Evolutionary conservation across 1,284 basidiomycete genomes (phyloP), one percentile per base, ranked within the genome.

Genomic region (Ganoderma meredithae): DNA sequence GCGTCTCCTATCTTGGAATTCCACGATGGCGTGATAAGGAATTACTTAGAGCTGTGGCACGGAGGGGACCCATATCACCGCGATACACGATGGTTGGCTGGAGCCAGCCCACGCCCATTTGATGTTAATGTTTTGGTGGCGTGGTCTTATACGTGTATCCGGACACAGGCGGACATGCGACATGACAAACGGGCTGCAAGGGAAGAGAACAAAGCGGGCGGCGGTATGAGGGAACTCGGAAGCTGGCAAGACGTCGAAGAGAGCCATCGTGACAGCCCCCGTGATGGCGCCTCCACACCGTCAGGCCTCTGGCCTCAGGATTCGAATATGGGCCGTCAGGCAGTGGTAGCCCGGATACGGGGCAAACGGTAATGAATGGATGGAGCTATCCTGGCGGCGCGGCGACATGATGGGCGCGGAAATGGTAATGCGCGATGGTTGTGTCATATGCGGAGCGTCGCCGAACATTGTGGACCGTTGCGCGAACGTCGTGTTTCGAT

Each of bases 181-280:
- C 22, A 36, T 63, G 49, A 55, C 47, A 53, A 52, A 6, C 36
- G 36, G 9, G 9, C 36, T 36, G 36, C 36, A 36, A 36, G 39
- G 41, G 40, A 13, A 25, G 6, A 41, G 49, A 31, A 39, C 25
- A 63, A 39, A 41, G 49, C 36, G 17, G 62, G 5, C 25, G 39
- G 39, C 39, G 8, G 58, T n/a, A 40, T n/a, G 36, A 40, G 39
- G 36, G 36, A 41, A 27, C 27, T 60, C 19, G 58, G 36, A n/a
- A 55, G 53, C 47, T 12, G 6, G 53, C 27, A 33, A 8, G 33
- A 39, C 17, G 31, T 12, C 33, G 55, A 39, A 56, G 39, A 33
- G 19, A n/a, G 31, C 55, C 33, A 58, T 58, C 33, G 55, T 36
- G 55, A 58, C 55, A 58, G 33, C 33, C 31, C 55, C n/a, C 19